Conservation (phyloP, 257 asterid species). For the Primulina tabacum region DNA sequence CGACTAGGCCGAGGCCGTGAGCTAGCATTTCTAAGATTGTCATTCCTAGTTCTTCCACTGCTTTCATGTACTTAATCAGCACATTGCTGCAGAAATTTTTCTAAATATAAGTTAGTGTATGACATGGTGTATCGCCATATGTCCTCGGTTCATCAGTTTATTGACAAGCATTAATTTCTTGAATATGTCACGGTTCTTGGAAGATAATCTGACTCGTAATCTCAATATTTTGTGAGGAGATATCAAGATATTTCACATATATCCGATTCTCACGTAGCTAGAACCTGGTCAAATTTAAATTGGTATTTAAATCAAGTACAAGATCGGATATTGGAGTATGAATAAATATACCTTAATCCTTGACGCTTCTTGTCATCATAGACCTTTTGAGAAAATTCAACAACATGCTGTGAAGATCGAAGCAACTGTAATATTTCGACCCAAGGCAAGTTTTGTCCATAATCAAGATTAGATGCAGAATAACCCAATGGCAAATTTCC, state of each 20-base stretch:
- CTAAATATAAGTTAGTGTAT: background rate
- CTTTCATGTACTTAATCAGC: slow-evolving; percentile 30
- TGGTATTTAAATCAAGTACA: too few relatives aligned
- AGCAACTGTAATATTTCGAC: slow-evolving; percentile 31
- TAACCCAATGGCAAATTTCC: slow-evolving; percentile 22
- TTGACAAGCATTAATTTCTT: too few relatives aligned
- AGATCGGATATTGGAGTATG: too few relatives aligned
- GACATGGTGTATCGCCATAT: too few relatives aligned
- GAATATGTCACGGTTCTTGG: too few relatives aligned
- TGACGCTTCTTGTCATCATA: slow-evolving; percentile 22
- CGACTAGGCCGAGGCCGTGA: slow-evolving; percentile 28
- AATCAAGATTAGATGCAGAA: slow-evolving; percentile 24
- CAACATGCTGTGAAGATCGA: slow-evolving; percentile 27
- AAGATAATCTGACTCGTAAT: too few relatives aligned
- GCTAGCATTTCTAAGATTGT: slow-evolving; percentile 27
- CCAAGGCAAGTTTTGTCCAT: slow-evolving; percentile 30
- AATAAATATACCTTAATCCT: slow-evolving; percentile 14
- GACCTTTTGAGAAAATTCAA: slow-evolving; percentile 21
- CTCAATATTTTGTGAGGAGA: too few relatives aligned
- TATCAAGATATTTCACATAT: too few relatives aligned
- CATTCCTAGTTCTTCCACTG: slow-evolving; percentile 26
- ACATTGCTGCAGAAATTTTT: slow-evolving; percentile 17
- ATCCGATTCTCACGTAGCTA: too few relatives aligned
- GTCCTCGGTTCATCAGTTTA: too few relatives aligned
- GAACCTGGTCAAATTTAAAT: too few relatives aligned